Percentiles rank a stretch among this genome's conserved stretches.
These are phyloP conservation scores for Boletellus ananas DNA, from an alignment of 768 basidiomycete genomes.

Conservation along the genomic window DNA sequence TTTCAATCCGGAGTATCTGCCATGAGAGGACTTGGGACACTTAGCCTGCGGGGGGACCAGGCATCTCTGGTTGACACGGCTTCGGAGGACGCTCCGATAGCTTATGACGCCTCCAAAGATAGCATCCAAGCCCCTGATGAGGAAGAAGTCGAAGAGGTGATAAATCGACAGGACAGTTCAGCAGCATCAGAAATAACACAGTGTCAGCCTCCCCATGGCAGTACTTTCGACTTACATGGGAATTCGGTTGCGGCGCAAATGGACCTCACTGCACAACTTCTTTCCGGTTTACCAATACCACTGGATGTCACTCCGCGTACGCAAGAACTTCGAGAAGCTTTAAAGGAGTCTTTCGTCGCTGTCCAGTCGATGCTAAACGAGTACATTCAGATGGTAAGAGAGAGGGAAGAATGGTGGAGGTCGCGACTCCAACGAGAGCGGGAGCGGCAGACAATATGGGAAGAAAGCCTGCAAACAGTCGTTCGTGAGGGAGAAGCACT, in stretches of 20 bases:
- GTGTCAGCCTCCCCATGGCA: constrained; percentile 52
- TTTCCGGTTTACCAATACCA: constrained; percentile 43
- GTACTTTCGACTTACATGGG: constrained; percentile 60
- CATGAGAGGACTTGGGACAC: constrained; percentile 23
- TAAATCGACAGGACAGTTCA: constrained; percentile 42
- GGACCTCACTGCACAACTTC: constrained; percentile 67
- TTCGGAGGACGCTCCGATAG: constrained; percentile 13
- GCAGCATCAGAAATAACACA: constrained; percentile 42
- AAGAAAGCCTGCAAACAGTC: constrained; percentile 82
- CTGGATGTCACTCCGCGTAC: constrained; percentile 25
- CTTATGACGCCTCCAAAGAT: constrained; percentile 13
- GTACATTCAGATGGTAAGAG: constrained; percentile 64
- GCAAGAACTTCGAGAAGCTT: constrained; percentile 42
- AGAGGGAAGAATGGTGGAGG: constrained; percentile 81
- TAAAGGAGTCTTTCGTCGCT: constrained; percentile 56
- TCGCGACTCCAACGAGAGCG: constrained; percentile 61
- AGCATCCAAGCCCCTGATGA: constrained; percentile 26
- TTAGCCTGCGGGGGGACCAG: constrained; percentile 22
- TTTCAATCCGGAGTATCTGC: constrained; percentile 28
- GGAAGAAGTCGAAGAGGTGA: constrained; percentile 28
- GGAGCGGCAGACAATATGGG: constrained; percentile 72
- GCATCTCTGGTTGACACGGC: constrained; percentile 21
- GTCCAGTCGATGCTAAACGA: constrained; percentile 61
- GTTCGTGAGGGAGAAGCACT: constrained; percentile 82
- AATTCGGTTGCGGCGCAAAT: constrained; percentile 72